phyloP scores from a whole-genome alignment of 176 grass and related monocot species.

The bread wheat (Triticum aestivum) region IWGSC_CS_RefSeq_v2.1 NC_057797.1:506328662-506329161 shows the following conservation, averaged over 20 bases:
- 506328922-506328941: conserved; percentile 16
- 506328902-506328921: conserved; percentile 1
- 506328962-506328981: conserved; percentile 91
- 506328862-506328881: conserved; percentile 62
- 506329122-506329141: conserved; percentile 80
- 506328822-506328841: conserved; percentile 60
- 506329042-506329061: neutral
- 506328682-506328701: neutral
- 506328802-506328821: conserved; percentile 87
- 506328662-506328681: conserved; percentile 17
- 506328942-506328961: conserved; percentile 80
- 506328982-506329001: conserved; percentile 71
- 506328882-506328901: neutral
- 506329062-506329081: conserved; percentile 8
- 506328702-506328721: conserved; percentile 33
- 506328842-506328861: conserved; percentile 70
- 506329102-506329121: conserved; percentile 90
- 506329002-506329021: conserved; percentile 26
- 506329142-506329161: conserved; percentile 75
- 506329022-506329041: too few relatives aligned
- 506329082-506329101: conserved; percentile 61
- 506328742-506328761: conserved; percentile 15
- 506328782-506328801: conserved; percentile 76
- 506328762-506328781: conserved; percentile 32
- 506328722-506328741: conserved; percentile 39